Evolutionary conservation across 2,329 filamentous ascomycete genomes (phyloP).

Genomic region (Monilinia laxa): DNA sequence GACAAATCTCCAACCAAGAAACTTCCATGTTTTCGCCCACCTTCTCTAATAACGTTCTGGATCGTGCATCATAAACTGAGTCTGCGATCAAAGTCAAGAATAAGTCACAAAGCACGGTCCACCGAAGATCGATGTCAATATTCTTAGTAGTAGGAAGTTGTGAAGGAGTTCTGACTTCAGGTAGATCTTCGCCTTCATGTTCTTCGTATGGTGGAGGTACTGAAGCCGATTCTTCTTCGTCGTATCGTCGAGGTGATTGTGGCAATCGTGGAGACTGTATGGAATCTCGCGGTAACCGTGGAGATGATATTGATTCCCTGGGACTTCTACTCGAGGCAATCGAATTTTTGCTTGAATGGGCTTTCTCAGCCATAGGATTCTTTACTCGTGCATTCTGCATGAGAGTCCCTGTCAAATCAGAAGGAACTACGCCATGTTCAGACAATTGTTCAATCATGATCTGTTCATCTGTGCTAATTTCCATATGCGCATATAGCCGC

Average conservation of each 20-base stretch:
- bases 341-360: constrained; percentile 35
- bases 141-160: constrained; percentile 78
- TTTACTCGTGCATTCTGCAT: constrained; percentile 92
- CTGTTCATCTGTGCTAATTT: constrained; percentile 86
- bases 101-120: constrained; percentile 94
- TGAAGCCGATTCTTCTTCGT: constrained; percentile 50
- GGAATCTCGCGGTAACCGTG: constrained; percentile 25
- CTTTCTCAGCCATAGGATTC: constrained; percentile 74
- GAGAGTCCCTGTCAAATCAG: constrained; percentile 78
- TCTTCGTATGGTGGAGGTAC: constrained; percentile 61
- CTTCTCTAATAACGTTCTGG: constrained; percentile 76
- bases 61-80: constrained; percentile 87
- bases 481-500: constrained; percentile 91
- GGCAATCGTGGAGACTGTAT: constrained; percentile 26
- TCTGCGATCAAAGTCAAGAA: constrained; percentile 97
- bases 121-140: constrained; percentile 92
- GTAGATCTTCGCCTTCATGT: constrained; percentile 67
- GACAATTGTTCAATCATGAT: constrained; percentile 98
- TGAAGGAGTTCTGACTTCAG: constrained; percentile 77
- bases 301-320: constrained; percentile 44
- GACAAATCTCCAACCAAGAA: constrained; percentile 87
- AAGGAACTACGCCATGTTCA: constrained; percentile 83
- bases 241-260: constrained; percentile 19
- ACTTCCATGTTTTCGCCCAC: constrained; percentile 80
- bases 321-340: constrained; percentile 36